phyloP scores from a whole-genome alignment of 805 yeast genomes.

The Lachancea quebecensis region DNA sequence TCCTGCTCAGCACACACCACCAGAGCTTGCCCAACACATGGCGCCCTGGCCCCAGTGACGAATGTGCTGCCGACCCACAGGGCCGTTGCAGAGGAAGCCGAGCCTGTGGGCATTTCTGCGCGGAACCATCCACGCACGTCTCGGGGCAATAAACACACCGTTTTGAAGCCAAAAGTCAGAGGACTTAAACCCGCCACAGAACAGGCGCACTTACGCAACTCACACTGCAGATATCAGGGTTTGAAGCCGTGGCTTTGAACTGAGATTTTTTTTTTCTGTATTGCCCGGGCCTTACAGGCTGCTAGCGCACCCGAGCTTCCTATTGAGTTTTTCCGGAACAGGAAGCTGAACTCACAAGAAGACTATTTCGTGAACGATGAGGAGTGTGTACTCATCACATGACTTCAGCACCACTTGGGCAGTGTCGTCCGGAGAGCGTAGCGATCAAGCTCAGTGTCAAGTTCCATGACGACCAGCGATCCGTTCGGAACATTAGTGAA shows the following conservation, averaged over 20 bases:
- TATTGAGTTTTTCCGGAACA: no score
- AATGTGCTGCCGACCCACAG: conserved; percentile 1
- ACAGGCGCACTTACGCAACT: not conserved
- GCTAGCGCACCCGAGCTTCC: no score
- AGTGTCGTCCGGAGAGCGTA: conserved; percentile 56
- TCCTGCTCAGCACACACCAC: conserved; percentile 5
- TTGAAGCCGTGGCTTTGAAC: no score
- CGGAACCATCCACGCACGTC: no score
- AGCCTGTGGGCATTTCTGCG: not conserved
- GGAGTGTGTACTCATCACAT: no score
- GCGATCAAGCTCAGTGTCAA: conserved; percentile 40
- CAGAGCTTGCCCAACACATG: conserved; percentile 1
- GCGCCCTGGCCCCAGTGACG: conserved; percentile 9
- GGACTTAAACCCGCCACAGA: not conserved
- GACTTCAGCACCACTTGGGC: conserved; percentile 57
- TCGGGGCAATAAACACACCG: not conserved
- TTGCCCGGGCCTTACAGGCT: no score
- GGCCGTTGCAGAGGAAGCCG: not conserved
- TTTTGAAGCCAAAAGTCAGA: not conserved
- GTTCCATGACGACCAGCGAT: conserved; percentile 72
- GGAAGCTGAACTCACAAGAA: no score
- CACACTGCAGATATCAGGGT: not conserved
- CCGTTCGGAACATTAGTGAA: conserved; percentile 82
- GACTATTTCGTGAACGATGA: no score
- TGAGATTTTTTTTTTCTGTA: no score